A percentile compares a stretch with the other conserved stretches of the same genome.
These are phyloP conservation scores for Sugiyamaella pinicola DNA, from an alignment of 1,139 yeast species.

Conservation along the genomic window DNA sequence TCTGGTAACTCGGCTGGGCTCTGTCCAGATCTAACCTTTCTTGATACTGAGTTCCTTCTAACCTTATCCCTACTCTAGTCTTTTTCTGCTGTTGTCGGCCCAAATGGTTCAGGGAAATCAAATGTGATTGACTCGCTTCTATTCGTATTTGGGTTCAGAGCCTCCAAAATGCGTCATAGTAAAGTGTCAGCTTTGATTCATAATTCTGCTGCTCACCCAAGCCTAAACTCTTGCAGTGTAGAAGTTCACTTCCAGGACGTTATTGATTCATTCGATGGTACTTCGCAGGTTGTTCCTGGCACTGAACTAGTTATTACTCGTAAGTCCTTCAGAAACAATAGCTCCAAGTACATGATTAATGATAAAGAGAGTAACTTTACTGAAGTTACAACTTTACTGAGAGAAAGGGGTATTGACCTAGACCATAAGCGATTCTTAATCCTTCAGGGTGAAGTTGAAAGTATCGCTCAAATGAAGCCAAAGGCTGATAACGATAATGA, in stretches of 20 bases:
- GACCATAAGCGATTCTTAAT: slow-evolving; percentile 94
- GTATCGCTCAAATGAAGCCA: slow-evolving; percentile 97
- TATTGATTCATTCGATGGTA: slow-evolving; percentile 57
- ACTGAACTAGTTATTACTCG: slow-evolving; percentile 74
- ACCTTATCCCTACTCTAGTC: slow-evolving; percentile 48
- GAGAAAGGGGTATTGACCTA: slow-evolving; percentile 87
- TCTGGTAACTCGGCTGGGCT: no score
- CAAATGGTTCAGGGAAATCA: slow-evolving; percentile 97
- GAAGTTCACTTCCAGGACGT: slow-evolving; percentile 90
- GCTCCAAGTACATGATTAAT: slow-evolving; percentile 78
- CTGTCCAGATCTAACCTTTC: no score
- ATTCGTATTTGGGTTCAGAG: slow-evolving; percentile 96
- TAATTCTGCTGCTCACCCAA: slow-evolving; percentile 65
- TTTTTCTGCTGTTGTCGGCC: slow-evolving; percentile 98
- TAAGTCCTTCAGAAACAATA: slow-evolving; percentile 73
- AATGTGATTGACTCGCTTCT: slow-evolving; percentile 95
- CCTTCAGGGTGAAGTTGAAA: slow-evolving; percentile 97
- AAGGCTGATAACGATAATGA: slow-evolving; percentile 92
- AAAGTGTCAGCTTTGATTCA: slow-evolving; percentile 89
- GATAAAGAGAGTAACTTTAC: slow-evolving; percentile 70
- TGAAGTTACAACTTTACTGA: slow-evolving; percentile 73
- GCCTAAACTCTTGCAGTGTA: slow-evolving; percentile 77
- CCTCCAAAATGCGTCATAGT: slow-evolving; percentile 95
- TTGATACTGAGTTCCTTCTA: background rate
- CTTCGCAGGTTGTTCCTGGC: slow-evolving; percentile 50